Evolutionary conservation across 371 early-diverging fungal genomes (phyloP), one percentile per base, ranked within the genome.

Genomic region (Lichtheimia corymbifera): DNA sequence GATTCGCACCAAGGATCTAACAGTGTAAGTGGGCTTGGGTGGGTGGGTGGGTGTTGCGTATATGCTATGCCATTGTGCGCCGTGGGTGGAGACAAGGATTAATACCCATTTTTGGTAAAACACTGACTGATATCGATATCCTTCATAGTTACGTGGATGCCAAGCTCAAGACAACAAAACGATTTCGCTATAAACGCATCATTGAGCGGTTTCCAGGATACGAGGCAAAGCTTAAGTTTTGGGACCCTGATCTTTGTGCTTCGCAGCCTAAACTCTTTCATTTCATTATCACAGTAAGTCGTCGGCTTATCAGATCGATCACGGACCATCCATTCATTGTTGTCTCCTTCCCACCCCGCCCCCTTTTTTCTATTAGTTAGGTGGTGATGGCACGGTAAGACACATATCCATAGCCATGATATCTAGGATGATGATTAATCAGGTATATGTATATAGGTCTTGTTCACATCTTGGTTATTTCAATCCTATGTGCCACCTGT

Each of bases 391-490:
- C 41, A 94, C 94, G 7, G 93, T 93, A 18, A 77, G 92, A 47
- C 82, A 80, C 64, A 85, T 89, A 20, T 76, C 87, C 45, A 89
- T 88, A 88, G 77, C 22, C 93, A 92, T 35, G 87, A 91, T 0
- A 77, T 91, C 30, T 74, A 89, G 54, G 1, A 85, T 87, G 30
- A 91, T 28, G 11, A 35, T 2, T 35, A 5, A 35, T 35, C 35
- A 5, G 11, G 5, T 35, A 1, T 47, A 47, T 22, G 5, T 35
- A 1, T 47, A 47, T 22, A 47, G 47, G 47, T 93, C 4, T 77
- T 94, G 15, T 93, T 91, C 67, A 87, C 95, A 22, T 87, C 93
- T 24, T 95, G 94, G 95, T 76, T 97, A 51, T 97, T 97, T 67
- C 96, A 97, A 75, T 78, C 72, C 17, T 85, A 88, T n/a, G 91